Percentiles rank a stretch among this genome's conserved stretches.
phyloP scores from a whole-genome alignment of 495 filamentous ascomycete species.

The Hypoxylon cercidicola region DNA sequence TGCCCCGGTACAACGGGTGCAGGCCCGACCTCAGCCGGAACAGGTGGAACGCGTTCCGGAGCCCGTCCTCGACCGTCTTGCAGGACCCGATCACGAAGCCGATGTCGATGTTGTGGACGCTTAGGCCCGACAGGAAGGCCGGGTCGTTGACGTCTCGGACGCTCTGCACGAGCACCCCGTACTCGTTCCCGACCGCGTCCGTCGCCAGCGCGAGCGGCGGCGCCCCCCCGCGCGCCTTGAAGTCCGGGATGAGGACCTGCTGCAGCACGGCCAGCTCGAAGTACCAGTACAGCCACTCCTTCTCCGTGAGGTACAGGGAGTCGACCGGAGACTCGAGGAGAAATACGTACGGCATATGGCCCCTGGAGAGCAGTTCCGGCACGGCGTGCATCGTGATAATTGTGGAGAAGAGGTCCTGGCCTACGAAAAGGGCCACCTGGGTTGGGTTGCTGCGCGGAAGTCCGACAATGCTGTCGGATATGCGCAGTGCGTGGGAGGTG shows the following conservation, averaged over 20 bases:
- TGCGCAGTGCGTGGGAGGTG: background rate
- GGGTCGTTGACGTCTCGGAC: conserved; percentile 2
- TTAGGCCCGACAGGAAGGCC: background rate
- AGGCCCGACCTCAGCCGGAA: background rate
- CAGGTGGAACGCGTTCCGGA: background rate
- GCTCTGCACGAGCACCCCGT: conserved; percentile 8
- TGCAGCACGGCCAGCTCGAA: conserved; percentile 1
- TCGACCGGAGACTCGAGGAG: background rate
- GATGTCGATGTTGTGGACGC: conserved; percentile 1
- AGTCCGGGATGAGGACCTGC: conserved; percentile 4
- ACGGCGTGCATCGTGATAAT: conserved; percentile 14
- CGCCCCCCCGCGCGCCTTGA: background rate
- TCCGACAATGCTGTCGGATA: conserved; percentile 12
- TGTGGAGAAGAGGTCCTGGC: conserved; percentile 10
- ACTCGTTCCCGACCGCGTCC: background rate
- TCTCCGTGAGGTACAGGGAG: background rate
- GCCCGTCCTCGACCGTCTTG: background rate
- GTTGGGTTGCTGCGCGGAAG: conserved; percentile 5
- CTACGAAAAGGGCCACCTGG: conserved; percentile 9
- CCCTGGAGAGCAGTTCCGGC: background rate
- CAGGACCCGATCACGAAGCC: conserved; percentile 9
- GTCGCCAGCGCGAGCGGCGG: conserved; percentile 1
- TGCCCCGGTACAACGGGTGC: background rate
- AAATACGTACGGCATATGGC: conserved; percentile 19
- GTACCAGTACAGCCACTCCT: conserved; percentile 6